Evolutionary conservation across 2,329 filamentous ascomycete species (phyloP), one percentile per base, ranked within the genome.

Genomic region (Arthrobotrys megalospora): DNA sequence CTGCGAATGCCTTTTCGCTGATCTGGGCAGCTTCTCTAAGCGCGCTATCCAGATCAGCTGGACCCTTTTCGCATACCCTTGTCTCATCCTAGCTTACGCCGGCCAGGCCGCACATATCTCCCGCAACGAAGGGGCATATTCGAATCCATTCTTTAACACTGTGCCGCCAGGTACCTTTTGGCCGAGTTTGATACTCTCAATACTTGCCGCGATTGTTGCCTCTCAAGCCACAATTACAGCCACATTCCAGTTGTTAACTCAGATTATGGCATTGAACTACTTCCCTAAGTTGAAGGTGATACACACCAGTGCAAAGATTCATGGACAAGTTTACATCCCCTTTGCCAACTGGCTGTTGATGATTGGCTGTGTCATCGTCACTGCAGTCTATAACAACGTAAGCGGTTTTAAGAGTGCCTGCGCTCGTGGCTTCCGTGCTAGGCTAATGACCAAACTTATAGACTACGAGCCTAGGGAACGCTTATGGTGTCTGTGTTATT

Each of bases 401-500:
- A 83, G 86, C 80, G 58, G 34, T 21, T 6, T 32, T 19, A 8
- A 10, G 16, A 36, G 75, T n/a, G n/a, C n/a, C n/a, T n/a, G n/a
- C n/a, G 76, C 83, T 19, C 8, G 38, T 24, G 24, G 11, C 6
- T 34, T 1, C 80, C 28, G 82, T 41, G 14, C 12, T 14, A 52
- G 11, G n/a, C 38, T 67, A 24, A 67, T 43, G 3, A 28, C 64
- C 10, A 21, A 41, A 79, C 32, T 2, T 62, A 28, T 75, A 89
- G 87, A 92, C 91, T 0, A 91, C 90, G 0, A 87, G 87, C 69
- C 87, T 93, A 0, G 92, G 92, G 24, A 90, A 93, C 81, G 92
- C 92, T 0, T 94, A 94, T 81, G 91, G 92, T 45, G 90, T 93
- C 6, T 94, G 92, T 80, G 92, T 94, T 82, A 93, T 94, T 81